These are phyloP conservation scores for Ceratocystis cacaofunesta DNA, from an alignment of 2,329 filamentous ascomycete genomes.

Conservation along the genomic window DNA sequence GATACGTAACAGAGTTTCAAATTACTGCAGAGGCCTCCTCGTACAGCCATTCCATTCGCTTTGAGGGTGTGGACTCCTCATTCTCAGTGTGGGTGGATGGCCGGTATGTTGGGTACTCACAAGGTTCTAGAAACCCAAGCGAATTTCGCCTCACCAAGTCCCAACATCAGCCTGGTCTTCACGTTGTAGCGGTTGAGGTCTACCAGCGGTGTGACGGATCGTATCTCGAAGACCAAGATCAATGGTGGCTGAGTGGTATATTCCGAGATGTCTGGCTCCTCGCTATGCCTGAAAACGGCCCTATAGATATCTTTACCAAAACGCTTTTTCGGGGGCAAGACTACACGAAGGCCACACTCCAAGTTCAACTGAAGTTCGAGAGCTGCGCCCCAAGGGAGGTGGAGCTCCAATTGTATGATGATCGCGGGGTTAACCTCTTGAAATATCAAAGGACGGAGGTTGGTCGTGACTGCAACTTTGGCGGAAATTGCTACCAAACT, in stretches of 20 bases:
- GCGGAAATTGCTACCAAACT: slow-evolving; percentile 23
- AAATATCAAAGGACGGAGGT: not conserved
- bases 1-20: slow-evolving; percentile 43
- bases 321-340: slow-evolving; percentile 34
- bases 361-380: not conserved
- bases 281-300: slow-evolving; percentile 39
- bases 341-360: slow-evolving; percentile 24
- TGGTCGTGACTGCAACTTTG: slow-evolving; percentile 20
- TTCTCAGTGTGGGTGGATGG: slow-evolving; percentile 61
- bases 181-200: slow-evolving; percentile 49
- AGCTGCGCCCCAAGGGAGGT: not conserved
- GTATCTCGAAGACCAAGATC: slow-evolving; percentile 58
- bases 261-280: slow-evolving; percentile 55
- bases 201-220: slow-evolving; percentile 60
- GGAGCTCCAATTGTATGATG: not conserved
- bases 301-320: slow-evolving; percentile 42
- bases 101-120: slow-evolving; percentile 51
- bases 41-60: slow-evolving; percentile 43
- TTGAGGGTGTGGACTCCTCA: slow-evolving; percentile 60
- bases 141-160: slow-evolving; percentile 54
- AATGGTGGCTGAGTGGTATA: slow-evolving; percentile 55
- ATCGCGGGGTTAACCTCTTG: not conserved
- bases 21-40: slow-evolving; percentile 42
- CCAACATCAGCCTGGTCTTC: slow-evolving; percentile 32
- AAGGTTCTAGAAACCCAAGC: slow-evolving; percentile 55